phyloP scores from a whole-genome alignment of 2,329 filamentous ascomycete genomes.

The Verticillium longisporum region DNA sequence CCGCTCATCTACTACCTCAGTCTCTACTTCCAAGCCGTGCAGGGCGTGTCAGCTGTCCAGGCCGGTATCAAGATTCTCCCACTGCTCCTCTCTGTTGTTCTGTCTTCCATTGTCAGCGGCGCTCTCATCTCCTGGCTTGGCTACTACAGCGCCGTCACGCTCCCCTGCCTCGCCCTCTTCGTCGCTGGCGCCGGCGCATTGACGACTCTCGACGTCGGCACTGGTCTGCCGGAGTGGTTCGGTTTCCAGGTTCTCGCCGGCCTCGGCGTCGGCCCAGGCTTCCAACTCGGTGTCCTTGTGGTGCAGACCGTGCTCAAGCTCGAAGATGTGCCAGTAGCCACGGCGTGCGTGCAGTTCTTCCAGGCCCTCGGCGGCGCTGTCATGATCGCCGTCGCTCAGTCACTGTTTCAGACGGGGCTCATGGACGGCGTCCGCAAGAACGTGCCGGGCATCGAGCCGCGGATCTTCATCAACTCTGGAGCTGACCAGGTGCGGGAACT shows the following conservation, averaged over 20 bases:
- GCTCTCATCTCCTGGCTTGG: slow-evolving; percentile 33
- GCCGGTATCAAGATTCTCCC: slow-evolving; percentile 50
- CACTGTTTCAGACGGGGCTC: slow-evolving; percentile 60
- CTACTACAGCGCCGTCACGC: slow-evolving; percentile 34
- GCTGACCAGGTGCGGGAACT: slow-evolving; percentile 41
- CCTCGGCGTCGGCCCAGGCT: slow-evolving; percentile 42
- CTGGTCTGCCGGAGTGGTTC: slow-evolving; percentile 43
- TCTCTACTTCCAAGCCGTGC: slow-evolving; percentile 47
- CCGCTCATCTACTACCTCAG: slow-evolving; percentile 47
- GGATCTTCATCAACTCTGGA: slow-evolving; percentile 44
- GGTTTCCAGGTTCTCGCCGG: slow-evolving; percentile 51
- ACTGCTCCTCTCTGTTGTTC: slow-evolving; percentile 41
- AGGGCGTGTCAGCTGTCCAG: slow-evolving; percentile 43
- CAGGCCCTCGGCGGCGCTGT: slow-evolving; percentile 60
- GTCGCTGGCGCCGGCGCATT: slow-evolving; percentile 47
- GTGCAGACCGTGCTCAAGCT: slow-evolving; percentile 45
- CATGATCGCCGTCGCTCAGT: slow-evolving; percentile 58
- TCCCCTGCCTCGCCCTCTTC: slow-evolving; percentile 31
- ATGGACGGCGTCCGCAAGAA: slow-evolving; percentile 38
- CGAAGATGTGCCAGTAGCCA: slow-evolving; percentile 42
- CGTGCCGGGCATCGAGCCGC: slow-evolving; percentile 37
- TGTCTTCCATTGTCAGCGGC: slow-evolving; percentile 38
- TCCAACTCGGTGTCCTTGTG: slow-evolving; percentile 40
- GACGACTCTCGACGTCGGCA: slow-evolving; percentile 42
- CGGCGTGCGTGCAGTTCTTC: slow-evolving; percentile 51